Evolutionary conservation across 1,284 basidiomycete species (phyloP), one percentile per base, ranked within the genome.

Genomic region (Waitea zeae): DNA sequence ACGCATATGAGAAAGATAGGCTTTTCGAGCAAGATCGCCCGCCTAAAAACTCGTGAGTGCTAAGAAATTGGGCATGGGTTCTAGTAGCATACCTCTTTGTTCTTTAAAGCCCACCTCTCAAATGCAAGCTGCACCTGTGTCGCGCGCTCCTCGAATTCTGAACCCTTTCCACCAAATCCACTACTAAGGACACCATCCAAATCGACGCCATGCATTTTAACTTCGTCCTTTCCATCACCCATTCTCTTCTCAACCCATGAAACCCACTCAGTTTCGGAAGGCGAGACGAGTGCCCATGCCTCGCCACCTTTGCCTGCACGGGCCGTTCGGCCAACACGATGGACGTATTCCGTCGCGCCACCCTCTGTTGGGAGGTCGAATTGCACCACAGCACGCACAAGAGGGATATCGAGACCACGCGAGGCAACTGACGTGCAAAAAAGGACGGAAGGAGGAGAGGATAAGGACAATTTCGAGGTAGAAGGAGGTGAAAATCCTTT

Each of bases 351-450:
- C 15, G 83, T 95, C 12, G 81, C 80, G 2, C 95, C 93, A 12
- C 90, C 87, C 59, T 98, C 95, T 0, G 95, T 98, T 0, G 95
- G 93, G 17, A 97, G 70, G 53, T 99, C 95, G 50, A 93, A 93
- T 50, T 98, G 95, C 20, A 98, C 64, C 37, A 99, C 92, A 3
- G 87, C 84, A 13, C 80, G 77, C 5, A 98, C 90, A n/a, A 88
- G 70, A 2, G 90, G 90, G 31, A 99, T 61, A 59, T 98, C 95
- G n/a, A 99, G 67, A 49, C 95, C 95, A 49, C 95, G 86, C 20
- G 92, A 89, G 1, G 93, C 95, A 37, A 99, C 90, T 2, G 89
- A 93, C 1, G 95, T 99, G 49, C 92, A 97, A 28, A 98, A 64
- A 5, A 99, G 64, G 33, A 98, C 70, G 1, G 88, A 76, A 1